Evolutionary conservation across 108 stramenopile genomes (phyloP), one percentile per base, ranked within the genome.

Genomic region (Nannochloropsis oceanica): DNA sequence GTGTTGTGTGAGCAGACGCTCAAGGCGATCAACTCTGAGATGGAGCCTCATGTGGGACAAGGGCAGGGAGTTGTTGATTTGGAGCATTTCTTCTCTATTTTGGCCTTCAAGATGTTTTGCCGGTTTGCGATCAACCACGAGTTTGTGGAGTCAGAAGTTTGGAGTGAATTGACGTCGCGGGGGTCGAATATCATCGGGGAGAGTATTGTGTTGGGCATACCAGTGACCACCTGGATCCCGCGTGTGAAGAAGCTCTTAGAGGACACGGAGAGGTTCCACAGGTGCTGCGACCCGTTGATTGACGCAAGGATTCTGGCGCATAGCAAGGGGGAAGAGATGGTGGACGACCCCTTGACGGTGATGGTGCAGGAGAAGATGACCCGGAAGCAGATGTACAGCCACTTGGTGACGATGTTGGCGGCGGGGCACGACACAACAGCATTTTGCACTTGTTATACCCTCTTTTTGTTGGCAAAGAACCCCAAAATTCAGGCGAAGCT

Each of bases 351-450:
- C 20, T 26, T 90, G 25, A 84, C 85, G 50, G 87, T 34, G 14
- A 79, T 90, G 80, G 13, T 88, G 44, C 42, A 81, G 79, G 81
- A 46, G 46, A n/a, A 88, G 24, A 50, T 27, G 46, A 83, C 44
- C 42, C 26, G 27, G 27, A 59, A 80, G 42, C 34, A 87, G 26
- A 86, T 84, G 46, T 79, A 42, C 27, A 87, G 87, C 24, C 90
- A 90, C 44, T 81, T 82, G 26, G 50, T 44, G 18, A 90, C 90
- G 24, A 81, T 90, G 43, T 13, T 90, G 42, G 80, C 87, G 43
- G 90, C 90, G 26, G 90, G 90, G 10, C 90, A 90, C 85, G 90
- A 90, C 82, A 90, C 90, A 79, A 85, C 90, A 14, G 84, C 87
- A 27, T 90, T 83, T 81, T 88, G 86, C 85, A 22, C 34, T 25